phyloP scores from a whole-genome alignment of 306 rosid genomes.

The Ormosia emarginata region DNA sequence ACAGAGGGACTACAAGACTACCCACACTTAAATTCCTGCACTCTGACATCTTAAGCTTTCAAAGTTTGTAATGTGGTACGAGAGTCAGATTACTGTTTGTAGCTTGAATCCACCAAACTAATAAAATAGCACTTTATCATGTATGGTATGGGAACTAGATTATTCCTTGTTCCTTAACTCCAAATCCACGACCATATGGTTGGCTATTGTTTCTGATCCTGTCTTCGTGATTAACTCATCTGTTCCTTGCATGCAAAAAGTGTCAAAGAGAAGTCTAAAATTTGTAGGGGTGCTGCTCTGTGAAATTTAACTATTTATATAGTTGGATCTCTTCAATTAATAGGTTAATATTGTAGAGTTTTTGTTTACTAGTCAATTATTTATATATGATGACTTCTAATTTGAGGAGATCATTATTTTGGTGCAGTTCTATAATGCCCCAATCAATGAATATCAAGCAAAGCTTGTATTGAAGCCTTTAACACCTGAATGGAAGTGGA shows the following conservation, averaged over 20 bases:
- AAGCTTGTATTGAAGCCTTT: conserved; percentile 89
- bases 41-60: neutral
- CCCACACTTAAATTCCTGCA: neutral
- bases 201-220: neutral
- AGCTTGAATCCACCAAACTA: neutral
- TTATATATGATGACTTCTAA: neutral
- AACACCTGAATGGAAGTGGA: conserved; percentile 75
- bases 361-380: neutral
- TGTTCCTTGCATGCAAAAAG: conserved; percentile 6
- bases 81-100: neutral
- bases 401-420: conserved; percentile 7
- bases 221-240: neutral
- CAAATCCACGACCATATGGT: neutral
- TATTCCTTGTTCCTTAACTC: neutral
- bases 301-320: neutral
- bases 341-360: neutral
- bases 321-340: neutral
- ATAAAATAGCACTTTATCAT: neutral
- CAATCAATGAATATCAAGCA: conserved; percentile 70
- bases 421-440: conserved; percentile 84
- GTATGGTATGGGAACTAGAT: neutral
- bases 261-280: neutral
- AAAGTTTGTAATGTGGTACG: neutral
- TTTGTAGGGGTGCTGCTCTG: neutral
- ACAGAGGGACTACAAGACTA: neutral